Percentiles rank a stretch among this genome's conserved stretches.
Evolutionary conservation across 2,329 filamentous ascomycete species (phyloP).

Genomic region (Talaromyces rugulosus): DNA sequence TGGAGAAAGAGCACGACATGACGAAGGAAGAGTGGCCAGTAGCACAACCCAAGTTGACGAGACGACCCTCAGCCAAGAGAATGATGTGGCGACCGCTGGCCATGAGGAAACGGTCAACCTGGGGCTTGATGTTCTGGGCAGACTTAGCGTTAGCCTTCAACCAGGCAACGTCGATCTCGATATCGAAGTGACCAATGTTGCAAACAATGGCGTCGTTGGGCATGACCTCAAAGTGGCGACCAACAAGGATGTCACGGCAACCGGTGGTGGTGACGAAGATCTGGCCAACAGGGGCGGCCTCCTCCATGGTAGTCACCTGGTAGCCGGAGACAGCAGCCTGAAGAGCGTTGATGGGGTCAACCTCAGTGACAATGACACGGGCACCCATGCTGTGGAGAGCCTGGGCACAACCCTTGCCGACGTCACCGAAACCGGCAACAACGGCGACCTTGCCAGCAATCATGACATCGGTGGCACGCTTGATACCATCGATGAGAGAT

Average conservation of each 20-base stretch:
- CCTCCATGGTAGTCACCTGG: constrained; percentile 97
- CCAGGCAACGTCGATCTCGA: constrained; percentile 99
- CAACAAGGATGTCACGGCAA: constrained; percentile 95
- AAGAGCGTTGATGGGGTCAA: constrained; percentile 99
- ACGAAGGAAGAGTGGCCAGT: constrained; percentile 99
- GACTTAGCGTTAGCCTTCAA: constrained; percentile 93
- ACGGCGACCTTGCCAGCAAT: constrained; percentile 98
- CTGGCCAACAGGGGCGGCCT: constrained; percentile 82
- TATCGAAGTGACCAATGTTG: constrained; percentile 99
- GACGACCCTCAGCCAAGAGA: constrained; percentile 94
- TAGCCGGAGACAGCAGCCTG: constrained; percentile 97
- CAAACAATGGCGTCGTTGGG: constrained; percentile 97
- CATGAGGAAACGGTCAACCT: constrained; percentile 98
- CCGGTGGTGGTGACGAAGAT: constrained; percentile 99
- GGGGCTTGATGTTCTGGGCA: constrained; percentile 98
- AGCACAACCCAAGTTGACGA: constrained; percentile 98
- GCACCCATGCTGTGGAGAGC: constrained; percentile 97
- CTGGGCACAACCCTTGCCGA: constrained; percentile 97
- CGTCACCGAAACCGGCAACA: constrained; percentile 97
- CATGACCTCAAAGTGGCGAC: constrained; percentile 91
- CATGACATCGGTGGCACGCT: constrained; percentile 99
- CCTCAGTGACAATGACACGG: constrained; percentile 91
- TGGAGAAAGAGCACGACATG: constrained; percentile 99
- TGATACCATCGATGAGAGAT: constrained; percentile 98
- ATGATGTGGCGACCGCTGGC: constrained; percentile 93